Conservation (phyloP, 768 basidiomycete species). For the Mycena epipterygia region DNA sequence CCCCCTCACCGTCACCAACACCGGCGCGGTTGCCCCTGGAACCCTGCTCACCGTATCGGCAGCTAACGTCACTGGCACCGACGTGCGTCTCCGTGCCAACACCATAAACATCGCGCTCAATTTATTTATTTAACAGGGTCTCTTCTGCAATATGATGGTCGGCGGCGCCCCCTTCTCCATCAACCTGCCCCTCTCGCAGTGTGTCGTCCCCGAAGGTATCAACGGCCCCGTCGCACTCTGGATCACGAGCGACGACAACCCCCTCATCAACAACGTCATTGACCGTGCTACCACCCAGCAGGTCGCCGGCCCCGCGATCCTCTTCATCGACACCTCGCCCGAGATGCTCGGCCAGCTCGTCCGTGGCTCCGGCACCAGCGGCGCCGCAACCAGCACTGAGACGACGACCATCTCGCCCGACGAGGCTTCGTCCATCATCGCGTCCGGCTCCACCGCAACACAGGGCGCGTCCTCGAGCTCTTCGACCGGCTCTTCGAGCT, state of each 20-base stretch:
- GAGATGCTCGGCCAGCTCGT: slow-evolving; percentile 65
- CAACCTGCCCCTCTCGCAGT: slow-evolving; percentile 69
- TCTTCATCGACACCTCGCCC: slow-evolving; percentile 73
- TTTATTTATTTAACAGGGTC: slow-evolving; percentile 51
- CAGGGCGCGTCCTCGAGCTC: slow-evolving; percentile 34
- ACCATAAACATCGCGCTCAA: slow-evolving; percentile 16
- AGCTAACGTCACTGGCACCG: slow-evolving; percentile 64
- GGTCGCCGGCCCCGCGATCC: slow-evolving; percentile 79
- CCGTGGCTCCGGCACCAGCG: slow-evolving; percentile 40
- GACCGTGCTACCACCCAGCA: slow-evolving; percentile 67
- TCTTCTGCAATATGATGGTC: slow-evolving; percentile 84
- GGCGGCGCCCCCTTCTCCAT: slow-evolving; percentile 71
- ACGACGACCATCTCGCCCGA: slow-evolving; percentile 50
- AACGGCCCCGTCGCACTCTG: slow-evolving; percentile 84
- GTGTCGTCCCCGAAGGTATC: slow-evolving; percentile 74
- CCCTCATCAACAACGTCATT: slow-evolving; percentile 72
- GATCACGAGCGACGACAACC: slow-evolving; percentile 73
- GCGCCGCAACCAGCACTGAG: slow-evolving; percentile 37
- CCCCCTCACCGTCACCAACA: slow-evolving; percentile 73
- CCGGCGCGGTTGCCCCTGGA: slow-evolving; percentile 66
- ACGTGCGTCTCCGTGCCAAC: slow-evolving; percentile 52
- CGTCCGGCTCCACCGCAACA: too few species aligned
- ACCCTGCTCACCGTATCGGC: slow-evolving; percentile 75
- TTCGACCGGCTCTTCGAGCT: slow-evolving; percentile 31
- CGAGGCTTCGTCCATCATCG: slow-evolving; percentile 54